phyloP scores from a whole-genome alignment of 805 yeast species.

The Saturnispora galanensis region DNA sequence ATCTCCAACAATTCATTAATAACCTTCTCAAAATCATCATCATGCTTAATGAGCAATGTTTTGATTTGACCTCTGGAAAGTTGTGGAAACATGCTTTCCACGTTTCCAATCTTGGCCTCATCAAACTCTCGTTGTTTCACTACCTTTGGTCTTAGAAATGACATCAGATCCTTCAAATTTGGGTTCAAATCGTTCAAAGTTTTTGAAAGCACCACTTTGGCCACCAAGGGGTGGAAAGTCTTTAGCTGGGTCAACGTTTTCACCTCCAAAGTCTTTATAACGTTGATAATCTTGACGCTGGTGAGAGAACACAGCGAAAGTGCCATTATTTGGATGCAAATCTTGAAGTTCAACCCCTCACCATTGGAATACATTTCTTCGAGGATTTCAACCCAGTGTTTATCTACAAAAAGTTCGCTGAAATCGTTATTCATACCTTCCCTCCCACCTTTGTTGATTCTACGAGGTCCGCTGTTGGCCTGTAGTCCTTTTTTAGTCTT shows the following conservation, averaged over 20 bases:
- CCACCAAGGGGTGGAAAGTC: constrained; percentile 42
- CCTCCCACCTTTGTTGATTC: constrained; percentile 8
- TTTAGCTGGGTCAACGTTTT: constrained; percentile 32
- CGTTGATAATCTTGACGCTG: constrained; percentile 30
- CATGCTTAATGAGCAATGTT: constrained; percentile 38
- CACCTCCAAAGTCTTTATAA: constrained; percentile 37
- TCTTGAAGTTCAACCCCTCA: constrained; percentile 37
- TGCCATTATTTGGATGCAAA: constrained; percentile 39
- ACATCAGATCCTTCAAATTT: constrained; percentile 41
- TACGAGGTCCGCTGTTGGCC: constrained; percentile 13
- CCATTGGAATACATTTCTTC: constrained; percentile 54
- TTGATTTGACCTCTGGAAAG: constrained; percentile 38
- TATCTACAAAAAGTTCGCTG: constrained; percentile 44
- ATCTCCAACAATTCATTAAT: constrained; percentile 52
- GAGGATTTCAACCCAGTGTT: constrained; percentile 48
- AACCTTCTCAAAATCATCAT: constrained; percentile 44
- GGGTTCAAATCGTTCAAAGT: constrained; percentile 39
- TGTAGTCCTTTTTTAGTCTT: constrained; percentile 15
- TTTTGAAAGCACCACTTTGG: constrained; percentile 42
- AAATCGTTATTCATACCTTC: constrained; percentile 24
- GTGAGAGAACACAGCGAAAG: constrained; percentile 44
- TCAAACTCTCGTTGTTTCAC: constrained; percentile 14
- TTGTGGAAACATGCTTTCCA: constrained; percentile 60
- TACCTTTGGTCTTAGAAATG: constrained; percentile 30
- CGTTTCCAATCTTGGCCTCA: constrained; percentile 30